Conservation (phyloP, 306 rosid species). For the Heteromeles arbutifolia region DNA sequence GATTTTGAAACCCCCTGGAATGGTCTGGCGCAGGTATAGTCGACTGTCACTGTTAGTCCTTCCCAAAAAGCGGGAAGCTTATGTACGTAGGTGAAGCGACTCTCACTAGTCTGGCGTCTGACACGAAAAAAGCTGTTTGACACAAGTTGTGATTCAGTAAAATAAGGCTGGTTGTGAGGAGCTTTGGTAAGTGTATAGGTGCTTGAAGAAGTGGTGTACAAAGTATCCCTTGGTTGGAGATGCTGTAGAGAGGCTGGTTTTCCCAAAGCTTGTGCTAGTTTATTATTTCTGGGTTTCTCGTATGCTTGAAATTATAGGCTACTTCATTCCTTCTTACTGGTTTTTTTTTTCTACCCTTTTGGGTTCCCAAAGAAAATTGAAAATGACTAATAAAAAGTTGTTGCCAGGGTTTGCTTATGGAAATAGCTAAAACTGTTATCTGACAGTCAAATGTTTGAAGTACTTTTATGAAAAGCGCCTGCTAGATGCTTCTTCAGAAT, state of each 20-base stretch:
- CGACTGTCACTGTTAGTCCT: slow-evolving; percentile 3
- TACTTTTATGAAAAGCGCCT: too few species aligned
- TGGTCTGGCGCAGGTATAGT: slow-evolving; percentile 23
- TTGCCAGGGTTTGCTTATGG: neutral
- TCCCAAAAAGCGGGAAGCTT: slow-evolving; percentile 13
- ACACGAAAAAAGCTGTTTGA: slow-evolving; percentile 7
- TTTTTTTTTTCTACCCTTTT: neutral
- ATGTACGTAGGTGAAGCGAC: neutral
- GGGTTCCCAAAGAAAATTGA: neutral
- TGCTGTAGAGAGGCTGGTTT: slow-evolving; percentile 20
- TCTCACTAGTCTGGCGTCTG: neutral
- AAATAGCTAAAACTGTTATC: neutral
- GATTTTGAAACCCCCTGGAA: slow-evolving; percentile 44
- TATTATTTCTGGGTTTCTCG: neutral
- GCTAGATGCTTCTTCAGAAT: too few species aligned
- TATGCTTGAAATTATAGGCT: neutral
- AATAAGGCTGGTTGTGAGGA: neutral
- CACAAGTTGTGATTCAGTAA: neutral
- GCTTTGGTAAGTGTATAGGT: slow-evolving; percentile 13
- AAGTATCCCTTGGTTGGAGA: slow-evolving; percentile 13
- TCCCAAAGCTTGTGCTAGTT: neutral
- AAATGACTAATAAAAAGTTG: too few species aligned
- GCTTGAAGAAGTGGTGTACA: slow-evolving; percentile 12
- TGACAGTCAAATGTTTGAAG: neutral
- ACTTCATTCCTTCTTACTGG: neutral